Evolutionary conservation across 2,329 filamentous ascomycete genomes (phyloP).

Genomic region (Botrytis pseudocinerea): DNA sequence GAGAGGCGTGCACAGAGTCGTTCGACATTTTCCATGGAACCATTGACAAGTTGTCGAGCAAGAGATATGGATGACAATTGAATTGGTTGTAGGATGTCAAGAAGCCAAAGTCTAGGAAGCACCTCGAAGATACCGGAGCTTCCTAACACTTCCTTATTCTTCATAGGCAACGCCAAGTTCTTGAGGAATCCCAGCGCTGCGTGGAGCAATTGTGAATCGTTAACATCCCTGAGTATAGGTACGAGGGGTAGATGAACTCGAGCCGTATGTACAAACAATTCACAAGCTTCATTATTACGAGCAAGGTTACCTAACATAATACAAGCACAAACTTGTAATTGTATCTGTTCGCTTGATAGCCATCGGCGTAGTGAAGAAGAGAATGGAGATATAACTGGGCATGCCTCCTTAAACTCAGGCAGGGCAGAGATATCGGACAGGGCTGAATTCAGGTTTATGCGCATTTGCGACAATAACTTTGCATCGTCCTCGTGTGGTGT

Average conservation of each 20-base stretch:
- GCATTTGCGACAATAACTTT: conserved; percentile 52
- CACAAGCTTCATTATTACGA: conserved; percentile 56
- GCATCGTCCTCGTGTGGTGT: conserved; percentile 45
- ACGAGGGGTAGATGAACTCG: conserved; percentile 50
- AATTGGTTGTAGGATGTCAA: conserved; percentile 56
- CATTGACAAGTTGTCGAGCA: conserved; percentile 55
- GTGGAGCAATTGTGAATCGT: conserved; percentile 56
- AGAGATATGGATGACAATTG: conserved; percentile 62
- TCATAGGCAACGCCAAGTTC: conserved; percentile 60
- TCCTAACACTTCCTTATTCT: conserved; percentile 56
- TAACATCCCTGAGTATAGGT: conserved; percentile 46
- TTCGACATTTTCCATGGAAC: conserved; percentile 53
- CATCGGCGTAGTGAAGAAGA: conserved; percentile 49
- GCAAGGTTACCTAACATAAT: conserved; percentile 62
- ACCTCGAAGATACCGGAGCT: conserved; percentile 49
- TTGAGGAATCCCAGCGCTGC: conserved; percentile 61
- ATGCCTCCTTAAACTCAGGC: conserved; percentile 47
- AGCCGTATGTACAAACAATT: conserved; percentile 50
- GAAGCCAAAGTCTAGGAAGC: conserved; percentile 55
- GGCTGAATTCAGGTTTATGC: conserved; percentile 52
- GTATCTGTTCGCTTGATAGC: conserved; percentile 46
- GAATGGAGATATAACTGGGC: conserved; percentile 48
- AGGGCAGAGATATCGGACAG: conserved; percentile 54
- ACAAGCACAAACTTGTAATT: conserved; percentile 58
- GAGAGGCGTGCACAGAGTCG: conserved; percentile 49